Evolutionary conservation across 257 asterid genomes (phyloP).

Genomic region (Forsythia viridissima): DNA sequence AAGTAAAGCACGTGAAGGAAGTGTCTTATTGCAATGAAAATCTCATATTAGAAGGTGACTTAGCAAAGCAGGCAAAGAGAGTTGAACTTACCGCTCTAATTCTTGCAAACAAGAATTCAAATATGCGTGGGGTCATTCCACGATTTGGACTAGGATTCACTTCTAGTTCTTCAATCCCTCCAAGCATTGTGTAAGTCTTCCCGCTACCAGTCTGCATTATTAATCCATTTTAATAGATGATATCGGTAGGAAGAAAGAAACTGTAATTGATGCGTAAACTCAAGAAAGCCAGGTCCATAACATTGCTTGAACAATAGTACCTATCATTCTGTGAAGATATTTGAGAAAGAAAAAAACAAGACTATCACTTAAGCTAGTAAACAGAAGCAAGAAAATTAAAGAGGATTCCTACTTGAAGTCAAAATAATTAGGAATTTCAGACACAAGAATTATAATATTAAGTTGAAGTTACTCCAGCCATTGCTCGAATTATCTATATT

Average conservation of each 20-base stretch:
- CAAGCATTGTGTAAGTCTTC: conserved; percentile 97
- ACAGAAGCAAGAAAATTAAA: not conserved
- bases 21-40: conserved; percentile 17
- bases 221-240: conserved; percentile 12
- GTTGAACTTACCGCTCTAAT: conserved; percentile 74
- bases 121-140: conserved; percentile 97
- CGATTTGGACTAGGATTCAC: conserved; percentile 77
- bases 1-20: not conserved
- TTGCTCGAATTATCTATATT: not conserved
- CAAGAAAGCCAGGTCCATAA: conserved; percentile 1
- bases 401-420: not conserved
- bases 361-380: not conserved
- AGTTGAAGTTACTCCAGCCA: conserved; percentile 3
- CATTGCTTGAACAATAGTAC: not conserved
- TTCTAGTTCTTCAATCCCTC: conserved; percentile 78
- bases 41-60: conserved; percentile 16
- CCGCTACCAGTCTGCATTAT: conserved; percentile 94
- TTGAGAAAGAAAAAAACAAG: not conserved
- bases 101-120: conserved; percentile 96
- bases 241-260: not conserved
- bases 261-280: conserved; percentile 6
- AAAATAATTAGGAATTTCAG: not conserved
- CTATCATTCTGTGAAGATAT: not conserved
- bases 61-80: conserved; percentile 14
- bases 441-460: not conserved